Conservation (phyloP, 331 rosid species). For the Quercus phellos region DNA sequence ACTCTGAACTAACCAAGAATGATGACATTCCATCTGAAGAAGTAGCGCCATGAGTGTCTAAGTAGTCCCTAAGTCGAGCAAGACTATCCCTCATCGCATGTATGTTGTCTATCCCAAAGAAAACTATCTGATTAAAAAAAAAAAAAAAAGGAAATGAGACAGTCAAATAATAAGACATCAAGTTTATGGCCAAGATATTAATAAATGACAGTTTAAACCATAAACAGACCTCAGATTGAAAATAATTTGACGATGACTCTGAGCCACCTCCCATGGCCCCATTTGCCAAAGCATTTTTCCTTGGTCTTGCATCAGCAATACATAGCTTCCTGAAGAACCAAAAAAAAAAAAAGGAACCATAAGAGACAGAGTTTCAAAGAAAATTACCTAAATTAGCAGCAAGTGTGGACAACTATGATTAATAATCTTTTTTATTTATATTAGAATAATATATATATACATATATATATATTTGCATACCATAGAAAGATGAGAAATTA, state of each 20-base stretch:
- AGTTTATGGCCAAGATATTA: slow-evolving; percentile 4
- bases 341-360: neutral
- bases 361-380: neutral
- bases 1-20: slow-evolving; percentile 70
- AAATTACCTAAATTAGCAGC: neutral
- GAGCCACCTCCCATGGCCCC: slow-evolving; percentile 99
- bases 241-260: slow-evolving; percentile 89
- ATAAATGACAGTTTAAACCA: slow-evolving; percentile 25
- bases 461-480: too few species aligned
- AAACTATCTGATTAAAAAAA: slow-evolving; percentile 54
- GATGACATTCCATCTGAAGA: slow-evolving; percentile 99
- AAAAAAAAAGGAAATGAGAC: slow-evolving; percentile 4
- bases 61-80: slow-evolving; percentile 83
- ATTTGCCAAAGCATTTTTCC: slow-evolving; percentile 94
- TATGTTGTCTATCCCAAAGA: slow-evolving; percentile 97
- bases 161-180: slow-evolving; percentile 10
- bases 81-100: slow-evolving; percentile 99
- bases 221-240: slow-evolving; percentile 78
- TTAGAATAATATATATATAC: too few species aligned
- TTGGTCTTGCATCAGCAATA: slow-evolving; percentile 94
- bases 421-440: neutral
- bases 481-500: too few species aligned
- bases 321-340: slow-evolving; percentile 65
- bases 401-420: neutral
- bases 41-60: slow-evolving; percentile 77